Conservation (phyloP, 371 early-diverging fungal genomes). For the Polyrhizophydium stewartii region DNA sequence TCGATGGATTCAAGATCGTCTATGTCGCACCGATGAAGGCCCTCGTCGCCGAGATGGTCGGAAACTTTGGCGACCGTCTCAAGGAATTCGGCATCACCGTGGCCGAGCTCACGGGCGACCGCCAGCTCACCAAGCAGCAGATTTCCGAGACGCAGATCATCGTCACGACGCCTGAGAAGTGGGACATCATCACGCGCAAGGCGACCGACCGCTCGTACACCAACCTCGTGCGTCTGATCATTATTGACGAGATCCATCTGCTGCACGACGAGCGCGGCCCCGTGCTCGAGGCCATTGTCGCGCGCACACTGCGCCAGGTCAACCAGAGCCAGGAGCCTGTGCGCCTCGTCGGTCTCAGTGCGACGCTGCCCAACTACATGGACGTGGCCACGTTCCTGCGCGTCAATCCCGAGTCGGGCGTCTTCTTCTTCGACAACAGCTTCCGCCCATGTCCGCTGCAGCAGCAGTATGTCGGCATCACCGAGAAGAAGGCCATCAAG, state of each 20-base stretch:
- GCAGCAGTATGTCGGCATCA: slow-evolving; percentile 93
- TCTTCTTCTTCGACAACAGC: slow-evolving; percentile 92
- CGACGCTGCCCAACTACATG: slow-evolving; percentile 98
- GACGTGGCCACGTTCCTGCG: slow-evolving; percentile 97
- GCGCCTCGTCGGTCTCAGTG: slow-evolving; percentile 95
- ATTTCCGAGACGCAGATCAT: slow-evolving; percentile 95
- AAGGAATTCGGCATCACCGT: slow-evolving; percentile 79
- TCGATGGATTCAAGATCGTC: slow-evolving; percentile 92
- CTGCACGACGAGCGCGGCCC: slow-evolving; percentile 99
- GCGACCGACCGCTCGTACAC: slow-evolving; percentile 91
- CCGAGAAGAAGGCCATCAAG: slow-evolving; percentile 92
- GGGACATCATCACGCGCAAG: slow-evolving; percentile 99
- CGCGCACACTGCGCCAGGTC: slow-evolving; percentile 85
- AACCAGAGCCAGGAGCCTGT: slow-evolving; percentile 88
- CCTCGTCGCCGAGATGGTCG: slow-evolving; percentile 96
- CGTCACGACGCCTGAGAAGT: slow-evolving; percentile 99
- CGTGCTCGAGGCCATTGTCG: slow-evolving; percentile 95
- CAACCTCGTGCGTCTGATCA: slow-evolving; percentile 85
- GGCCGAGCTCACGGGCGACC: slow-evolving; percentile 98
- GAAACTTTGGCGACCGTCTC: slow-evolving; percentile 80
- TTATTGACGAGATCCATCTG: slow-evolving; percentile 99
- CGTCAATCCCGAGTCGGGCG: slow-evolving; percentile 72
- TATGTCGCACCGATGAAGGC: slow-evolving; percentile 99
- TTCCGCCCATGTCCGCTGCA: slow-evolving; percentile 94
- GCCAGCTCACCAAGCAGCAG: slow-evolving; percentile 91